Evolutionary conservation across 805 yeast genomes (phyloP).

Genomic region (Sungouiozyma intestinalis): DNA sequence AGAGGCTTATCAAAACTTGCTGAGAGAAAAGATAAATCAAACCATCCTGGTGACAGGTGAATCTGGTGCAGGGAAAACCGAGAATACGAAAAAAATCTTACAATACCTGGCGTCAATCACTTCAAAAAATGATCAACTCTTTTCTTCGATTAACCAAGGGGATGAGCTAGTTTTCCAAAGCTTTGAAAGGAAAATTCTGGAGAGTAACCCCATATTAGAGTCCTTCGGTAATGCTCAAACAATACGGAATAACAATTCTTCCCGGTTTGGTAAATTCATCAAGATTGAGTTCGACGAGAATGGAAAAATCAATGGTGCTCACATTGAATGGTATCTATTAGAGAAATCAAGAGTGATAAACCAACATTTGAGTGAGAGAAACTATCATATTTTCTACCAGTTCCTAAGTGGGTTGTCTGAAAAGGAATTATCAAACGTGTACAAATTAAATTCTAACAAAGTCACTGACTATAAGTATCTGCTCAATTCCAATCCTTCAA

Average conservation of each 20-base stretch:
- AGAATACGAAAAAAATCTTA: conserved; percentile 88
- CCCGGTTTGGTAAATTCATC: conserved; percentile 93
- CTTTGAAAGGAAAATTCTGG: conserved; percentile 77
- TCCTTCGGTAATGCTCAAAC: conserved; percentile 97
- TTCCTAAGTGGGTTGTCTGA: conserved; percentile 56
- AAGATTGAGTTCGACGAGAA: conserved; percentile 61
- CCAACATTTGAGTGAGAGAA: conserved; percentile 70
- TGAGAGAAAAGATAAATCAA: conserved; percentile 64
- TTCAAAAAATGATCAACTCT: conserved; percentile 18
- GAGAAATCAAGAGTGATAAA: conserved; percentile 88
- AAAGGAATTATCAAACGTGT: conserved; percentile 27
- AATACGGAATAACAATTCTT: conserved; percentile 83
- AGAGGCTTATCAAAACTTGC: conserved; percentile 67
- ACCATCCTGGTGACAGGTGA: conserved; percentile 96
- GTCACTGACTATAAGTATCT: conserved; percentile 36
- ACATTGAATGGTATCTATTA: conserved; percentile 85
- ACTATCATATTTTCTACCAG: conserved; percentile 90
- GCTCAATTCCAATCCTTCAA: conserved; percentile 41
- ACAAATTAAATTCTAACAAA: conserved; percentile 32
- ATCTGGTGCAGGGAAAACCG: conserved; percentile 98
- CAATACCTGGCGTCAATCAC: conserved; percentile 82
- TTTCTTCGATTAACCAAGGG: conserved; percentile 5
- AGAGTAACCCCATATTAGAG: conserved; percentile 92
- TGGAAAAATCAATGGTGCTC: conserved; percentile 74
- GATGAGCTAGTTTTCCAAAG: conserved; percentile 25